Conservation (phyloP, 495 filamentous ascomycete genomes). For the Lophiostoma macrostomum region DNA sequence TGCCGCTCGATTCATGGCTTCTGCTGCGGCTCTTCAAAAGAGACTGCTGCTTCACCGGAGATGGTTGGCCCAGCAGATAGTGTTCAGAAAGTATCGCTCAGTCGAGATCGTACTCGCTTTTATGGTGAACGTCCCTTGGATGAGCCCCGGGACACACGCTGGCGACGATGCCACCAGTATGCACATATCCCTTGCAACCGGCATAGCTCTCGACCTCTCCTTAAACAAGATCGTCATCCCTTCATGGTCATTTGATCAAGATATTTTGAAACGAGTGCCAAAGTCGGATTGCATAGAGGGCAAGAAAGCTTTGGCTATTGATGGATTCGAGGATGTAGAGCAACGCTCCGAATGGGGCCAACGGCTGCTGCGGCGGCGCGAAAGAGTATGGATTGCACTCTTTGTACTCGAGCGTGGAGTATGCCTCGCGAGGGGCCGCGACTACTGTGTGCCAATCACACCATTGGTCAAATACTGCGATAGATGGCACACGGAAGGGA, state of each 20-base stretch:
- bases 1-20: slow-evolving; percentile 62
- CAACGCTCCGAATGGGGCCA: slow-evolving; percentile 57
- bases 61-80: slow-evolving; percentile 58
- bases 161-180: slow-evolving; percentile 70
- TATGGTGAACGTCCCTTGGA: slow-evolving; percentile 77
- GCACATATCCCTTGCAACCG: slow-evolving; percentile 66
- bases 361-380: slow-evolving; percentile 59
- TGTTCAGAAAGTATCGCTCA: slow-evolving; percentile 58
- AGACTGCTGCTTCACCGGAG: slow-evolving; percentile 63
- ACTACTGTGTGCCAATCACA: slow-evolving; percentile 63
- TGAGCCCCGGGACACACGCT: slow-evolving; percentile 63
- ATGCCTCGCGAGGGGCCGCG: slow-evolving; percentile 65
- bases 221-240: slow-evolving; percentile 65
- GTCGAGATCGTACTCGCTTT: slow-evolving; percentile 72
- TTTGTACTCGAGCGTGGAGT: slow-evolving; percentile 73
- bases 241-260: slow-evolving; percentile 49
- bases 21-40: slow-evolving; percentile 59
- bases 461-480: slow-evolving; percentile 64
- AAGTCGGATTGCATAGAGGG: slow-evolving; percentile 65
- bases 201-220: slow-evolving; percentile 65
- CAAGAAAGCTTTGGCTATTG: slow-evolving; percentile 60
- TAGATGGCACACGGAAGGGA: slow-evolving; percentile 59
- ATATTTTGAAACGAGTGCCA: slow-evolving; percentile 50
- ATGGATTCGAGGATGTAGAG: slow-evolving; percentile 64
- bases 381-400: slow-evolving; percentile 67